These are phyloP conservation scores for Candida labiduridarum DNA, from an alignment of 1,139 yeast genomes.

Conservation along the genomic window DNA sequence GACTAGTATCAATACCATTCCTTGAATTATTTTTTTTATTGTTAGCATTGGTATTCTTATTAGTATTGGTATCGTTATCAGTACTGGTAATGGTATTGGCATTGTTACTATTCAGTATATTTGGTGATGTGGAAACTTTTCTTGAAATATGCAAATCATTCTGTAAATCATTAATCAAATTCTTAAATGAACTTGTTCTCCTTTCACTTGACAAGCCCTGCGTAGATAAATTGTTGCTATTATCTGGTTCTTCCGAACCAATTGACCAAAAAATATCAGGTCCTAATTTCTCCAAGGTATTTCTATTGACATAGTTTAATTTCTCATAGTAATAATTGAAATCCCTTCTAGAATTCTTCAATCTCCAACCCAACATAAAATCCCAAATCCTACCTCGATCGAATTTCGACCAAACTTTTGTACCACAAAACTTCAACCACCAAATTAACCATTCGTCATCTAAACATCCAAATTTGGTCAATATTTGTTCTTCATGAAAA, in stretches of 20 bases:
- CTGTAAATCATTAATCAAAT: slow-evolving; percentile 33
- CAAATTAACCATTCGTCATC: slow-evolving; percentile 92
- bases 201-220: neutral
- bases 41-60: too few relatives aligned
- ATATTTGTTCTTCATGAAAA: slow-evolving; percentile 79
- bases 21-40: too few relatives aligned
- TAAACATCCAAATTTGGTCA: slow-evolving; percentile 59
- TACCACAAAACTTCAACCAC: slow-evolving; percentile 96
- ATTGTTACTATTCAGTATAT: slow-evolving; percentile 1
- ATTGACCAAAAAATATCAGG: slow-evolving; percentile 49
- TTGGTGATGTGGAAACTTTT: slow-evolving; percentile 2
- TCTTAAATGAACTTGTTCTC: slow-evolving; percentile 33
- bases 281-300: slow-evolving; percentile 37
- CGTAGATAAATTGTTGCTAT: neutral
- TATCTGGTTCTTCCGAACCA: slow-evolving; percentile 13
- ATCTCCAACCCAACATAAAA: slow-evolving; percentile 77
- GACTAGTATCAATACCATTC: neutral
- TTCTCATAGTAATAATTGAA: slow-evolving; percentile 37
- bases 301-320: slow-evolving; percentile 25
- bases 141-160: slow-evolving; percentile 14
- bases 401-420: slow-evolving; percentile 77
- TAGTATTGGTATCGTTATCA: neutral
- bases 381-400: slow-evolving; percentile 94
- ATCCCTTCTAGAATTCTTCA: slow-evolving; percentile 38
- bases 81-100: too few relatives aligned